Percentiles rank a stretch among this genome's conserved stretches.
phyloP scores from a whole-genome alignment of 306 rosid genomes.

The Cucumis cinereus region DNA sequence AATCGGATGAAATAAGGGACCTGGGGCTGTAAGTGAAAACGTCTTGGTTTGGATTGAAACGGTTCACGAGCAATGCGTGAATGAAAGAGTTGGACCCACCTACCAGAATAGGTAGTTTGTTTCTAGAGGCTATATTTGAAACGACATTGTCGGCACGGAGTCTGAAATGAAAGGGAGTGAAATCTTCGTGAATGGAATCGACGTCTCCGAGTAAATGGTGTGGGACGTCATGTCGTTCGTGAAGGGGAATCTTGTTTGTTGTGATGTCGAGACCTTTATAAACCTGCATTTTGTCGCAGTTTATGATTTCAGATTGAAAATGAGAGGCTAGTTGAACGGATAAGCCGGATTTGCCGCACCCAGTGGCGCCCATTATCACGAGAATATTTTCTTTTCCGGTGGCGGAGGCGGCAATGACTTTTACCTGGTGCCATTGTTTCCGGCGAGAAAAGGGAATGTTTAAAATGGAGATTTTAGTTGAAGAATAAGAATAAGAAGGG shows the following conservation, averaged over 20 bases:
- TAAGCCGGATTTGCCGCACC: conserved; percentile 4
- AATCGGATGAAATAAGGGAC: not conserved
- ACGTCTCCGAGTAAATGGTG: not conserved
- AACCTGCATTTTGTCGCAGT: conserved; percentile 1
- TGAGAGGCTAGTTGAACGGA: not conserved
- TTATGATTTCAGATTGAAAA: not conserved
- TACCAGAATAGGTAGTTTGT: not conserved
- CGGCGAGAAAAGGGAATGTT: not conserved
- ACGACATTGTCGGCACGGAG: not conserved
- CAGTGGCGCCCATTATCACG: not conserved
- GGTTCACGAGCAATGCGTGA: not conserved
- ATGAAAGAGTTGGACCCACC: conserved; percentile 6
- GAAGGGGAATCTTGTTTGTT: not conserved
- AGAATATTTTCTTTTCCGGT: not conserved
- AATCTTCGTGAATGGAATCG: not conserved
- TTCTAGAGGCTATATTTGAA: not conserved
- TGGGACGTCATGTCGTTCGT: not conserved
- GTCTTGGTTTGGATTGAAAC: not conserved
- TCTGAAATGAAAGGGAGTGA: not conserved
- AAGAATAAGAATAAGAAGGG: not conserved
- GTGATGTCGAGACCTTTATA: not conserved
- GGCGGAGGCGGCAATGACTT: not conserved
- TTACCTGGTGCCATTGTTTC: not conserved
- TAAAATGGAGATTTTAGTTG: not conserved
- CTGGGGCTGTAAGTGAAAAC: not conserved